A percentile compares a stretch with the other conserved stretches of the same genome.
phyloP scores from a whole-genome alignment of 768 basidiomycete species.

The Lactarius deliciosus region DNA sequence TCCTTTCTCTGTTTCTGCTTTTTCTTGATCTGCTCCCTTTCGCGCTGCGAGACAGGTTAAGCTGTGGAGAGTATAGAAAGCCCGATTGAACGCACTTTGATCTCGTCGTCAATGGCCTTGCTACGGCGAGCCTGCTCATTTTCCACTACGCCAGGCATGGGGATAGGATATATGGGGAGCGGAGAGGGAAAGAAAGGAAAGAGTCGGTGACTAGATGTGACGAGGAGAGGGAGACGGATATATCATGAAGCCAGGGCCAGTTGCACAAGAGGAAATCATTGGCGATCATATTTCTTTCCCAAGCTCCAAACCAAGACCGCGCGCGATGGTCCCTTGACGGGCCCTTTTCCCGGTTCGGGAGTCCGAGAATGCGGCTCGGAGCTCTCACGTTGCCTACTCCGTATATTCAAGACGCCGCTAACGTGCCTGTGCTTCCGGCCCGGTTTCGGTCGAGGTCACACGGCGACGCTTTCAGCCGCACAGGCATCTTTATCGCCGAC shows the following conservation, averaged over 20 bases:
- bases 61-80: not conserved
- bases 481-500: conserved; percentile 20
- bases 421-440: not conserved
- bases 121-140: conserved; percentile 49
- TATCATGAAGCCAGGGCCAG: conserved; percentile 15
- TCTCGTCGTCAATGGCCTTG: conserved; percentile 55
- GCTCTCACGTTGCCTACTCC: conserved; percentile 7
- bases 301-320: conserved; percentile 9
- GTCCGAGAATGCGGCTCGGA: conserved; percentile 11
- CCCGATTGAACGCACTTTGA: conserved; percentile 41
- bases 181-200: not conserved
- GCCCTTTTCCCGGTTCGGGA: conserved; percentile 7
- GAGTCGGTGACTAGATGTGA: conserved; percentile 6
- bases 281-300: conserved; percentile 28
- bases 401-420: conserved; percentile 10
- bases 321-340: conserved; percentile 4
- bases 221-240: conserved; percentile 15
- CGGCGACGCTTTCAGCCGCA: conserved; percentile 3
- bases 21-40: conserved; percentile 52
- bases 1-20: conserved; percentile 48
- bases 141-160: conserved; percentile 32
- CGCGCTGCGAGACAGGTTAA: conserved; percentile 20
- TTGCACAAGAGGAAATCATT: conserved; percentile 26
- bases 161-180: not conserved
- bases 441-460: conserved; percentile 1